phyloP scores from a whole-genome alignment of 2,329 filamentous ascomycete genomes.

The Celoporthe dispersa region DNA sequence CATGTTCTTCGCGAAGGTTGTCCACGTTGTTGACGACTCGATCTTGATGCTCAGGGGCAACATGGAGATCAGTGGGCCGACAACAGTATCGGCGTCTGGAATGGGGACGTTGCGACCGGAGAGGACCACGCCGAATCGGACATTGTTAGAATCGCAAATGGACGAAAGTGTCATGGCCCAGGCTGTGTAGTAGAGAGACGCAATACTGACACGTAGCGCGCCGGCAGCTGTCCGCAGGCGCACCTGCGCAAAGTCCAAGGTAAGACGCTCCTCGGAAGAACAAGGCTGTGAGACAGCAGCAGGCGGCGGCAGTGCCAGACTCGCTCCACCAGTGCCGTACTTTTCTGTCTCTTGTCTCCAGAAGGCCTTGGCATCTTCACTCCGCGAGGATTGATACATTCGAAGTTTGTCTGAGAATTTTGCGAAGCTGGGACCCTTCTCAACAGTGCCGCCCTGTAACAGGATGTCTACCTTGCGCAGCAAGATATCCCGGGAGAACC shows the following conservation, averaged over 20 bases:
- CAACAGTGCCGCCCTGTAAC: neutral
- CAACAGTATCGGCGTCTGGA: neutral
- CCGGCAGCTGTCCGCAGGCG: neutral
- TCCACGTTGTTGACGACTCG: neutral
- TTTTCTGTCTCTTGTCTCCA: neutral
- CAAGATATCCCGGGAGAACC: neutral
- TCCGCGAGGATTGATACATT: neutral
- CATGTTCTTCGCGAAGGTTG: neutral
- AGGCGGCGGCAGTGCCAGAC: neutral
- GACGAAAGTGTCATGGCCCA: neutral
- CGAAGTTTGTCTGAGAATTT: neutral
- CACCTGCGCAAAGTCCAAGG: neutral
- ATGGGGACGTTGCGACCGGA: neutral
- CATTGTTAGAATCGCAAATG: neutral
- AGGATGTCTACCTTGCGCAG: neutral
- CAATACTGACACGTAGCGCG: neutral
- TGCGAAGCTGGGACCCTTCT: neutral
- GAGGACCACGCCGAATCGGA: neutral
- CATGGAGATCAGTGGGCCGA: neutral
- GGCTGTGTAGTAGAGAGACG: neutral
- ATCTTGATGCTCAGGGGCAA: neutral
- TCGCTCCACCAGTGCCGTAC: neutral
- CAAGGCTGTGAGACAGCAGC: neutral
- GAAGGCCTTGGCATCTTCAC: neutral
- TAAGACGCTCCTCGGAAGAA: neutral